These are phyloP conservation scores for Podaxis sp. DNA, from an alignment of 768 basidiomycete genomes.

Conservation along the genomic window DNA sequence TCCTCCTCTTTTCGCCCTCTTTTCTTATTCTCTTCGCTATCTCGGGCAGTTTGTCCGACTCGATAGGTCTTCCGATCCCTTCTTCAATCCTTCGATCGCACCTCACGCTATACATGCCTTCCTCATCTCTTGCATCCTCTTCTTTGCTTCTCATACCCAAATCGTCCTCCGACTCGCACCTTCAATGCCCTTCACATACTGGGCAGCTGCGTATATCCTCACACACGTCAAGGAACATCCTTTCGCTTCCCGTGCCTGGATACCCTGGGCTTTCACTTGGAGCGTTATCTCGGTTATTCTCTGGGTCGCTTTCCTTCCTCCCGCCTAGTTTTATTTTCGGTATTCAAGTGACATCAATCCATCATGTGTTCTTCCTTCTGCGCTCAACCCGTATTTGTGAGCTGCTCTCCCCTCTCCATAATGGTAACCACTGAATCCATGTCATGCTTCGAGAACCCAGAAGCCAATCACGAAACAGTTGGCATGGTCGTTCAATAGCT, in stretches of 20 bases:
- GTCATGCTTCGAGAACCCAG: too few species aligned
- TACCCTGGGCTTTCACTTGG: conserved; percentile 80
- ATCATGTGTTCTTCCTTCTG: too few species aligned
- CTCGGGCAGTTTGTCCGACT: conserved; percentile 18
- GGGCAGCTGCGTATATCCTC: conserved; percentile 72
- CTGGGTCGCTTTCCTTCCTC: conserved; percentile 86
- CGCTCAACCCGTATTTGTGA: too few species aligned
- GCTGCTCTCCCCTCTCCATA: too few species aligned
- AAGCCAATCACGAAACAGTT: not conserved
- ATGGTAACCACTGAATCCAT: too few species aligned
- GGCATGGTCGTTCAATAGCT: not conserved
- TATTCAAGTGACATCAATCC: too few species aligned
- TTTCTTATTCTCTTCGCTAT: conserved; percentile 34
- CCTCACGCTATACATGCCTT: conserved; percentile 78
- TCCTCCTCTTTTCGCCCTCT: conserved; percentile 58
- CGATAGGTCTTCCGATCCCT: not conserved
- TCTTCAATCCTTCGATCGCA: conserved; percentile 31
- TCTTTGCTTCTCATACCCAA: conserved; percentile 83
- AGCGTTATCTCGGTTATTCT: conserved; percentile 62
- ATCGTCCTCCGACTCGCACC: conserved; percentile 77
- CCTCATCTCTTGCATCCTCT: conserved; percentile 53
- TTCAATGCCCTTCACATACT: conserved; percentile 77
- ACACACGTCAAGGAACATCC: conserved; percentile 1
- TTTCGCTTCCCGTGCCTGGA: conserved; percentile 40
- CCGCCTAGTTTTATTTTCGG: conserved; percentile 50